Conservation (phyloP, 169 alveolate species). For the Plasmodium malariae region DNA sequence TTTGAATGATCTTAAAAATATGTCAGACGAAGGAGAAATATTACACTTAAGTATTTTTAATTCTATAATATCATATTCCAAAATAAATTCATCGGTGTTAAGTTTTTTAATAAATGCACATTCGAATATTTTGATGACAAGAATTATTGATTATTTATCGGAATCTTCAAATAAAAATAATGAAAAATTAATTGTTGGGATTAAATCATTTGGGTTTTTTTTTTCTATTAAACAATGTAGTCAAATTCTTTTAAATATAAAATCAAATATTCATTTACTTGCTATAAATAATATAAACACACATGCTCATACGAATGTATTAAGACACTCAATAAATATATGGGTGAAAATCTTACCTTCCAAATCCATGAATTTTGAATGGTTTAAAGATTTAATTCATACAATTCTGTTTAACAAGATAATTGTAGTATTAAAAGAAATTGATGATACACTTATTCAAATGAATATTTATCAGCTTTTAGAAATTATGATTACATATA, state of each 20-base stretch:
- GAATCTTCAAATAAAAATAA: background rate
- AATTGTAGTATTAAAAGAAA: constrained; percentile 51
- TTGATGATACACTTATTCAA: constrained; percentile 25
- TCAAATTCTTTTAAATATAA: constrained; percentile 16
- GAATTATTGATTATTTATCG: constrained; percentile 22
- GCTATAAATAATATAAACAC: constrained; percentile 52
- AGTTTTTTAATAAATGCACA: constrained; percentile 24
- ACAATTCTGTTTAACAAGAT: constrained; percentile 20
- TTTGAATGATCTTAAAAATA: constrained; percentile 24
- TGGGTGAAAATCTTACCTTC: constrained; percentile 48
- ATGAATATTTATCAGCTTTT: constrained; percentile 38
- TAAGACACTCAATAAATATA: constrained; percentile 60
- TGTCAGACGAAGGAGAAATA: constrained; percentile 26
- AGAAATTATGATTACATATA: constrained; percentile 17
- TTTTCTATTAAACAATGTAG: constrained; percentile 37
- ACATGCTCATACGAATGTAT: constrained; percentile 47
- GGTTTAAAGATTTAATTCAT: constrained; percentile 43
- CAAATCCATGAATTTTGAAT: constrained; percentile 14
- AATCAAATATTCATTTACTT: constrained; percentile 14
- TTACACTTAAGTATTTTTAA: constrained; percentile 57
- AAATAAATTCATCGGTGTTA: constrained; percentile 15
- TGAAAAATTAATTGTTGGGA: constrained; percentile 68
- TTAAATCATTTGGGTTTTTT: constrained; percentile 61
- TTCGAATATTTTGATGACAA: constrained; percentile 41
- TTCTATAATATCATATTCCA: constrained; percentile 49